Conservation (phyloP, 2,329 filamentous ascomycete species). For the Cephalotrichum gorgonifer region DNA sequence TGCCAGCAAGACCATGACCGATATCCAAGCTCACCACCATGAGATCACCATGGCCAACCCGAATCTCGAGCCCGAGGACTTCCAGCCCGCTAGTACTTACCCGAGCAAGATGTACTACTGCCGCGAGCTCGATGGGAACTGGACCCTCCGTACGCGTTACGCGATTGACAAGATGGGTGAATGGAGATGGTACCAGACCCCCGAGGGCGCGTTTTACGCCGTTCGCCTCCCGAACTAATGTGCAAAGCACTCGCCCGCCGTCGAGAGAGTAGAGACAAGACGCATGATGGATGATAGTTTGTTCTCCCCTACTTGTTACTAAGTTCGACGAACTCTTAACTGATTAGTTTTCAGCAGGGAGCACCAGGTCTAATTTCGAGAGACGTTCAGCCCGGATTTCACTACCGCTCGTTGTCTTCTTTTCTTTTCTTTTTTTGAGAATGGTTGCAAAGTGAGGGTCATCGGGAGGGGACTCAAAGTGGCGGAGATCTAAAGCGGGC, state of each 20-base stretch:
- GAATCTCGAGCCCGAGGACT: conserved; percentile 48
- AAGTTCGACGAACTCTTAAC: not conserved
- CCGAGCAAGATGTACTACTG: conserved; percentile 50
- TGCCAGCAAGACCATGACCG: conserved; percentile 37
- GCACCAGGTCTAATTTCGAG: not conserved
- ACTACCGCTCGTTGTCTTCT: not conserved
- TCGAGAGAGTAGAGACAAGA: not conserved
- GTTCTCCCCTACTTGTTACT: not conserved
- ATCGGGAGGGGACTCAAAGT: not conserved
- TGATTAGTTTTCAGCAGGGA: not conserved
- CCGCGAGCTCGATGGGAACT: conserved; percentile 49
- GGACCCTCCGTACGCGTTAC: conserved; percentile 47
- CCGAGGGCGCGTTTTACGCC: conserved; percentile 51
- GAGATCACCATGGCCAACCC: conserved; percentile 38
- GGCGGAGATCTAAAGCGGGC: not conserved
- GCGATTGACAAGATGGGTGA: conserved; percentile 46
- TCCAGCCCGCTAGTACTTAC: conserved; percentile 52
- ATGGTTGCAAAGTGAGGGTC: not conserved
- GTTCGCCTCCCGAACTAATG: conserved; percentile 35
- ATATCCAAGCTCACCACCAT: conserved; percentile 35
- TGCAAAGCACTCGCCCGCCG: not conserved
- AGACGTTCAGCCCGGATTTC: not conserved
- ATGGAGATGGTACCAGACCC: conserved; percentile 48
- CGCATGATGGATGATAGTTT: not conserved
- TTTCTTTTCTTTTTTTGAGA: not conserved